Conservation (phyloP, 2,329 filamentous ascomycete genomes). For the Didymella pinodella region DNA sequence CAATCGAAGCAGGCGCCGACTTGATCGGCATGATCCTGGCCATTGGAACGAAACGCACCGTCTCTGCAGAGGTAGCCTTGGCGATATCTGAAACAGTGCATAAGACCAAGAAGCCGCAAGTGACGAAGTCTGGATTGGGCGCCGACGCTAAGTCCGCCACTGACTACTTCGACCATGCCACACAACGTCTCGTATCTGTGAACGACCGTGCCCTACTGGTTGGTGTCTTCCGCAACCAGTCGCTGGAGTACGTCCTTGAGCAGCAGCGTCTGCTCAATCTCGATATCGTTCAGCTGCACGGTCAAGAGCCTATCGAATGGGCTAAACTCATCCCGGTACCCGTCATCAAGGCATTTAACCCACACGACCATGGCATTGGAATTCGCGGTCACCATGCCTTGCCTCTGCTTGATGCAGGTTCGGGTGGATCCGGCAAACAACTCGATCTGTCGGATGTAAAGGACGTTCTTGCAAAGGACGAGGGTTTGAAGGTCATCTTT, state of each 20-base stretch:
- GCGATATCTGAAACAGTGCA: constrained; percentile 84
- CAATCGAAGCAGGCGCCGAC: constrained; percentile 87
- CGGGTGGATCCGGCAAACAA: constrained; percentile 80
- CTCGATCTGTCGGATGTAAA: constrained; percentile 77
- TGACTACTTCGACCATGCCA: constrained; percentile 75
- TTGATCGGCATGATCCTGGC: constrained; percentile 93
- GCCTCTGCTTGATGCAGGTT: constrained; percentile 85
- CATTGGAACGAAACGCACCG: constrained; percentile 78
- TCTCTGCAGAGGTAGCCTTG: constrained; percentile 78
- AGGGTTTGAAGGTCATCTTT: constrained; percentile 76
- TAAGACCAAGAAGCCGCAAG: constrained; percentile 52
- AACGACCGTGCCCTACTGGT: constrained; percentile 77
- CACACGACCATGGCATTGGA: constrained; percentile 74
- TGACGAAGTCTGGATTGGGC: constrained; percentile 32
- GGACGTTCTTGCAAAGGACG: constrained; percentile 69
- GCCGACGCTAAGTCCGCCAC: constrained; percentile 52
- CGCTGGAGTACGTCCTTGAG: constrained; percentile 80
- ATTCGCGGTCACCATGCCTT: constrained; percentile 81
- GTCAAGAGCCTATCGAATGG: constrained; percentile 92
- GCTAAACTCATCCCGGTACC: constrained; percentile 87
- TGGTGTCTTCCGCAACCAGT: constrained; percentile 93
- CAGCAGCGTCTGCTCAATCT: constrained; percentile 78
- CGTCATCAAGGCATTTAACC: constrained; percentile 85
- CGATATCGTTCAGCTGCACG: constrained; percentile 92
- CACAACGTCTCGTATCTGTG: constrained; percentile 56